A percentile compares a stretch with the other conserved stretches of the same genome.
These are phyloP conservation scores for Phytophthora vignae DNA, from an alignment of 352 stramenopile genomes.

Conservation along the genomic window DNA sequence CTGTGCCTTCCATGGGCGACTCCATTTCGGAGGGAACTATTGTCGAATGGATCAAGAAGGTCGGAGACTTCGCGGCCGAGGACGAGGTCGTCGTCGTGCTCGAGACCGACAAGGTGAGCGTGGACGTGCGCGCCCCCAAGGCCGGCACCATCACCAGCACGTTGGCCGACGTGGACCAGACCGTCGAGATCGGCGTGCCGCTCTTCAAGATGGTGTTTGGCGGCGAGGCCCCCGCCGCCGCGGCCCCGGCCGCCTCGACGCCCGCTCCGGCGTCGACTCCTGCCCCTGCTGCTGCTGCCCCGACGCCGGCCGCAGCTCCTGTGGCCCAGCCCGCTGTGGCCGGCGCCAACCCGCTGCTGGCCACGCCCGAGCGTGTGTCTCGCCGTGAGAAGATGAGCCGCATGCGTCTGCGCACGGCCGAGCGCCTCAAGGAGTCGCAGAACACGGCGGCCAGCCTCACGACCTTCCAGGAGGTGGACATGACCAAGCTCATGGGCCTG, in stretches of 20 bases:
- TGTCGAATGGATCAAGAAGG: conserved; percentile 93
- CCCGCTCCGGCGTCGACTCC: conserved; percentile 32
- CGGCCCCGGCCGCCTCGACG: conserved; percentile 31
- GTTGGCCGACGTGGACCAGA: conserved; percentile 94
- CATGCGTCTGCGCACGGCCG: conserved; percentile 97
- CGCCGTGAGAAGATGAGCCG: conserved; percentile 98
- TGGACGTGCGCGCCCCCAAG: conserved; percentile 91
- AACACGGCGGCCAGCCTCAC: conserved; percentile 98
- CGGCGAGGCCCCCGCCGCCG: conserved; percentile 38
- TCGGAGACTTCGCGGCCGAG: conserved; percentile 91
- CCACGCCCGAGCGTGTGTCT: conserved; percentile 55
- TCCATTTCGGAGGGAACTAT: conserved; percentile 98
- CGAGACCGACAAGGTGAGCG: conserved; percentile 96
- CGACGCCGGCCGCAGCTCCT: conserved; percentile 29
- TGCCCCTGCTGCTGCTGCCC: conserved; percentile 21
- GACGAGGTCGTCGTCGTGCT: conserved; percentile 97
- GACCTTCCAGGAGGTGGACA: conserved; percentile 99
- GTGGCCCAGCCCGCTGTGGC: conserved; percentile 21
- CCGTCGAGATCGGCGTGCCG: conserved; percentile 93
- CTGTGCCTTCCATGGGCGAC: conserved; percentile 89
- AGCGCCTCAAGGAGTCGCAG: conserved; percentile 98
- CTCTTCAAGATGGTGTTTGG: conserved; percentile 93
- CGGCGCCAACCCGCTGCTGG: conserved; percentile 57
- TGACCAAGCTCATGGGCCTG: conserved; percentile 96
- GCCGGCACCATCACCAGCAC: conserved; percentile 91